Evolutionary conservation across 441 rosid genomes (phyloP), one percentile per base, ranked within the genome.

Genomic region (Populus hybrid): DNA sequence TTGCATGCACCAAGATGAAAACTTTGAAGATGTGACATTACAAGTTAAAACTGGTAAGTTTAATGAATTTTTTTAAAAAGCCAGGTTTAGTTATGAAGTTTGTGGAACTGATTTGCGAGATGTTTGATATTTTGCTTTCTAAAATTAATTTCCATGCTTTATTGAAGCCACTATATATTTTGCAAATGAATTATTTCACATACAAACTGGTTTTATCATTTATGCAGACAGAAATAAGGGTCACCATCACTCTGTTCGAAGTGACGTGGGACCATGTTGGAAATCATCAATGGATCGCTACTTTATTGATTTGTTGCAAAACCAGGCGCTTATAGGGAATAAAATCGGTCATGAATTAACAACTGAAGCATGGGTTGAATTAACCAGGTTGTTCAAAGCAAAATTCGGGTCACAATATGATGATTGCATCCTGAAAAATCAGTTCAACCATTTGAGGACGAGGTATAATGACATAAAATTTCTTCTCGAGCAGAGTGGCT

Each of bases 241-340:
- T 70, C 70, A 45, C 24, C 61, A 73, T 77, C 67, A 35, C 59
- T 81, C 31, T 75, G 77, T 78, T 68, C 53, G 71, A 81, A 67
- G 66, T 70, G 74, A 81, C 50, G 76, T 31, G 28, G 70, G 80
- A 64, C 74, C 72, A 26, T 66, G 23, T 73, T 88, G 89, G 88
- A 77, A 75, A 67, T 65, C 83, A 63, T 45, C 74, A 38, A 84
- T 86, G 87, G 89, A 88, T 79, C 71, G 73, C 64, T 84, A 80
- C 79, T 79, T 88, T 29, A 78, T 83, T 76, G 89, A 88, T 77
- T 81, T 88, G 76, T 80, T 88, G 76, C 84, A 84, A 77, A 84
- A 88, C 74, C 87, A 86, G 75, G 81, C 85, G 26, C 82, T 86
- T 28, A 78, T 81, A 76, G 90, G 90, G 79, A 88, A 88, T 83